These are phyloP conservation scores for Maudiozyma turicensis DNA, from an alignment of 805 yeast genomes.

Conservation along the genomic window DNA sequence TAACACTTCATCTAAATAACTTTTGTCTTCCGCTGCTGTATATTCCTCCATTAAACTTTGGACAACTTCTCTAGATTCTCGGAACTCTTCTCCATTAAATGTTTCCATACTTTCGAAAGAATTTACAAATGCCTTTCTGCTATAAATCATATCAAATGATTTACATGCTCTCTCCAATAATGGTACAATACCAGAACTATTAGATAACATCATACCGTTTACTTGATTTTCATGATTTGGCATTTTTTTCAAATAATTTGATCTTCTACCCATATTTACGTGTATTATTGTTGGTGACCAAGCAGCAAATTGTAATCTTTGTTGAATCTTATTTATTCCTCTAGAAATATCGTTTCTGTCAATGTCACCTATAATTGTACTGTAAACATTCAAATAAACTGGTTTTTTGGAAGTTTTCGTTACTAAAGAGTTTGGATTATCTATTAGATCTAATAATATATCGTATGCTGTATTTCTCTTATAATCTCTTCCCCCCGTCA, in stretches of 20 bases:
- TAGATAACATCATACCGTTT: conserved; percentile 76
- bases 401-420: conserved; percentile 34
- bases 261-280: conserved; percentile 63
- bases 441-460: conserved; percentile 70
- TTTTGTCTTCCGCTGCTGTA: conserved; percentile 54
- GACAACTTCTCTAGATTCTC: conserved; percentile 65
- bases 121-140: conserved; percentile 74
- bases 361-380: conserved; percentile 51
- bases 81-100: conserved; percentile 55
- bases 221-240: conserved; percentile 36
- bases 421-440: conserved; percentile 70
- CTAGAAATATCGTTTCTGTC: conserved; percentile 67
- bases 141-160: conserved; percentile 73
- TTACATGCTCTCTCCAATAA: conserved; percentile 56
- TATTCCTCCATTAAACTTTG: conserved; percentile 71
- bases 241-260: conserved; percentile 38
- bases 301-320: conserved; percentile 67
- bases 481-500: conserved; percentile 47
- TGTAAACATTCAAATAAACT: conserved; percentile 58
- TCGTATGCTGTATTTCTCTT: conserved; percentile 70
- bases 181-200: conserved; percentile 65
- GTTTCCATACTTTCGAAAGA: conserved; percentile 46
- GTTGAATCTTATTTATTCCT: conserved; percentile 53
- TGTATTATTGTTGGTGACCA: conserved; percentile 78
- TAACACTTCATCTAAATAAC: conserved; percentile 31